Evolutionary conservation across 768 basidiomycete species (phyloP), one percentile per base, ranked within the genome.

Genomic region (Cystofilobasidium bisporidii): DNA sequence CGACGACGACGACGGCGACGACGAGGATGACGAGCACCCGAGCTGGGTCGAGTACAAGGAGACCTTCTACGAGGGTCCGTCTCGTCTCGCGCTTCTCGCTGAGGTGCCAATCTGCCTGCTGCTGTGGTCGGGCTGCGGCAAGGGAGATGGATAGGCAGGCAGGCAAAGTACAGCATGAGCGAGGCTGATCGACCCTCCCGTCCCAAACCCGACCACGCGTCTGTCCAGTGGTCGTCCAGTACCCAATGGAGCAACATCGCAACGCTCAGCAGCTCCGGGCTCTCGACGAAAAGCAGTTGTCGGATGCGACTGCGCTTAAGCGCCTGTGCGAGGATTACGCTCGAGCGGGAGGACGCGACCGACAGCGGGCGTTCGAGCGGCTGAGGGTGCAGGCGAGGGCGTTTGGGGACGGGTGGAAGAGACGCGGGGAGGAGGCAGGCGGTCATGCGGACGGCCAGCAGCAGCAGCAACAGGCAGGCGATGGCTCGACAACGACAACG

Each of bases 171-270:
- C n/a, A n/a, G n/a, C n/a, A n/a, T n/a, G n/a, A n/a, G n/a, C 5
- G 20, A 20, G 11, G 45, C 45, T 47, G 45, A 47, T 22, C 45
- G 11, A 5, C 5, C 14, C 45, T 47, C 20, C 11, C 45, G 45
- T 14, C 20, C 14, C 45, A 5, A 41, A 41, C 45, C 22, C 17
- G 2, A 22, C 2, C 47, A 3, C 14, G n/a, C 47, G 22, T 48
- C 47, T 2, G 2, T 32, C 28, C 53, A 56, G 53, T 56, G 5
- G 53, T 56, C 30, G 53, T 56, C 53, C 53, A 56, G 30, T n/a
- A 56, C 30, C 53, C 53, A 30, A 28, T 56, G 28, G 53, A 56
- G 30, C 53, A 56, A 30, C 53, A 56, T 20, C 26, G 53, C 14
- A 30, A 28, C 15, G 53, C 53, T 15, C 28, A 28, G 53, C 53